Conservation (phyloP, 1,139 yeast species). For the Geotrichum candidum region DNA sequence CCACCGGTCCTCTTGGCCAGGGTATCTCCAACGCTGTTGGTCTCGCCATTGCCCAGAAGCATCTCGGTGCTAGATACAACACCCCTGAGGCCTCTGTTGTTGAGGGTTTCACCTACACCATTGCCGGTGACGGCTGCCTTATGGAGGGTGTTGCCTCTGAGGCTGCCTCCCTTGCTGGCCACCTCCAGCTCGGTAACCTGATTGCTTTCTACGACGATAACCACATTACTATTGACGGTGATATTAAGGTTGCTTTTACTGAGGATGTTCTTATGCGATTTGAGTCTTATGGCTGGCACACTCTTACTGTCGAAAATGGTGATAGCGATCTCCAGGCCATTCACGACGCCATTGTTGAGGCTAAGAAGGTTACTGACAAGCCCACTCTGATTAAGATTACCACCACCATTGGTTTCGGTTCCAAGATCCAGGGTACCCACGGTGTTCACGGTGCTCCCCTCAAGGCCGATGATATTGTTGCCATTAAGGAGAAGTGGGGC, state of each 20-base stretch:
- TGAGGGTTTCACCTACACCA: slow-evolving; percentile 69
- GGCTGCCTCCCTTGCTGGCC: slow-evolving; percentile 94
- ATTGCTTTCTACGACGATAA: slow-evolving; percentile 97
- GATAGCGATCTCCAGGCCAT: slow-evolving; percentile 72
- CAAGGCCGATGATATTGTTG: slow-evolving; percentile 87
- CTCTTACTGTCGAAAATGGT: slow-evolving; percentile 71
- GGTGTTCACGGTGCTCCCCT: slow-evolving; percentile 96
- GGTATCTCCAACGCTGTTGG: slow-evolving; percentile 98
- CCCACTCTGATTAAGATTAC: slow-evolving; percentile 87
- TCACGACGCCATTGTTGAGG: slow-evolving; percentile 57
- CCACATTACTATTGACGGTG: slow-evolving; percentile 95
- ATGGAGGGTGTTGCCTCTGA: slow-evolving; percentile 98
- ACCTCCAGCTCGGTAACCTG: slow-evolving; percentile 87
- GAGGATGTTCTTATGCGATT: slow-evolving; percentile 87
- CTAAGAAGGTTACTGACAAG: slow-evolving; percentile 51
- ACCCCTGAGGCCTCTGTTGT: slow-evolving; percentile 65
- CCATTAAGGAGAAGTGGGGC: slow-evolving; percentile 78
- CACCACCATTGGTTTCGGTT: slow-evolving; percentile 95
- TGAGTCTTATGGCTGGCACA: slow-evolving; percentile 94
- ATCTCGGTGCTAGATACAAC: slow-evolving; percentile 90
- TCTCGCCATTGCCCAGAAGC: slow-evolving; percentile 89
- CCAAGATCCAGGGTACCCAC: slow-evolving; percentile 79
- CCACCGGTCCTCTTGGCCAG: slow-evolving; percentile 99
- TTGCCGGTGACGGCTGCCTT: slow-evolving; percentile 97
- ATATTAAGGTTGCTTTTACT: slow-evolving; percentile 84